phyloP scores from a whole-genome alignment of 192 early-diverging fungal species.

The Kickxella alabastrina region DNA sequence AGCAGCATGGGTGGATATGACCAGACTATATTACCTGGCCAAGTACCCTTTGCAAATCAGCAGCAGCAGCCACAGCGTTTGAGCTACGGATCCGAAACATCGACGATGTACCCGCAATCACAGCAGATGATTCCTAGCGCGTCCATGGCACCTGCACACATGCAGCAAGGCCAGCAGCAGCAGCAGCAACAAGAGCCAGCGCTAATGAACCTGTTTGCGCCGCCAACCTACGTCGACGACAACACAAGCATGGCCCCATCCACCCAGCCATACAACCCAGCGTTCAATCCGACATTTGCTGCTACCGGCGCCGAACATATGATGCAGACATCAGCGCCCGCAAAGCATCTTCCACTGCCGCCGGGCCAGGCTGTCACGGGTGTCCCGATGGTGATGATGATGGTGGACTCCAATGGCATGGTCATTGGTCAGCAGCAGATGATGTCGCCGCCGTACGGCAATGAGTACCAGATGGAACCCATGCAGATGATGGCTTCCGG shows the following conservation, averaged over 20 bases:
- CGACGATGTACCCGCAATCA: background rate
- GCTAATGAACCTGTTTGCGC: conserved; percentile 41
- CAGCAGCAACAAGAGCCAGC: conserved; percentile 27
- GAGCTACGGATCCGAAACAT: background rate
- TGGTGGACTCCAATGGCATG: conserved; percentile 6
- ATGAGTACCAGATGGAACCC: conserved; percentile 4
- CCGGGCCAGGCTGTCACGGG: background rate
- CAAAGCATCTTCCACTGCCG: conserved; percentile 4
- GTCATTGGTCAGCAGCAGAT: conserved; percentile 5
- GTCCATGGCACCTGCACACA: background rate
- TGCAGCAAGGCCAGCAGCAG: conserved; percentile 16
- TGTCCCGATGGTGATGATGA: conserved; percentile 1
- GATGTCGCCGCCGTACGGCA: conserved; percentile 4
- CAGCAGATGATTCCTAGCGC: conserved; percentile 10
- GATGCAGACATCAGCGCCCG: conserved; percentile 1
- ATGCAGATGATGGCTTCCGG: background rate
- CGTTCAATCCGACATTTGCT: conserved; percentile 8
- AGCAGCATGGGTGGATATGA: conserved; percentile 17
- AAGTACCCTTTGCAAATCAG: conserved; percentile 15
- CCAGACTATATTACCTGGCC: conserved; percentile 46
- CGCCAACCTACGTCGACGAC: conserved; percentile 9
- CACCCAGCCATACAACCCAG: conserved; percentile 32
- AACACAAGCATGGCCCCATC: conserved; percentile 8
- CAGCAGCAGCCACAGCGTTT: conserved; percentile 7
- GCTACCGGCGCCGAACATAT: conserved; percentile 1